These are phyloP conservation scores for Tulasnella calospora DNA, from an alignment of 768 basidiomycete genomes.

Conservation along the genomic window DNA sequence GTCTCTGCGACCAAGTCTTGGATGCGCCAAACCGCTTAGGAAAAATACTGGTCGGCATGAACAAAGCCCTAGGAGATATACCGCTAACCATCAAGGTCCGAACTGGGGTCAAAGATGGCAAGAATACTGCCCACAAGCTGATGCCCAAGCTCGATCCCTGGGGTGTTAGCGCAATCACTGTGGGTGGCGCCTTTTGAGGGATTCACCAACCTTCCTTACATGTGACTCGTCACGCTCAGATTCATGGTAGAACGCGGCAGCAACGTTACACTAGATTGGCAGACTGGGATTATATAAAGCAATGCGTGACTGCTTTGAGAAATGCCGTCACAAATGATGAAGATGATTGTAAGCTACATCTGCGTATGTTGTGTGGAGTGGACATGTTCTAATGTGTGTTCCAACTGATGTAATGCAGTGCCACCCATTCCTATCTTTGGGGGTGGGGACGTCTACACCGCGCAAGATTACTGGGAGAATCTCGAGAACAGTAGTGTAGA, in stretches of 20 bases:
- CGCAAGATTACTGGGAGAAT: constrained; percentile 71
- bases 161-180: constrained; percentile 53
- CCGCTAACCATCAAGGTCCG: constrained; percentile 90
- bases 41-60: constrained; percentile 88
- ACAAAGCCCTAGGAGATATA: constrained; percentile 78
- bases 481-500: constrained; percentile 81
- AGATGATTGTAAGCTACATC: constrained; percentile 54
- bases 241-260: constrained; percentile 93
- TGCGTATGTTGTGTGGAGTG: not conserved
- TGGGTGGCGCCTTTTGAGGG: constrained; percentile 32
- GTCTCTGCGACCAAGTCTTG: constrained; percentile 53
- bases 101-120: constrained; percentile 85
- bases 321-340: constrained; percentile 41
- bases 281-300: constrained; percentile 91
- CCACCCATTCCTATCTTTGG: constrained; percentile 91
- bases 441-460: constrained; percentile 91
- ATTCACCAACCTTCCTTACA: constrained; percentile 40
- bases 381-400: not conserved
- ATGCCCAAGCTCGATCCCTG: constrained; percentile 72
- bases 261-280: constrained; percentile 90
- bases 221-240: constrained; percentile 46
- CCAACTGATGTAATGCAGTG: constrained; percentile 38
- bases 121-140: constrained; percentile 82
- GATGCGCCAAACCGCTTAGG: constrained; percentile 78
- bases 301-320: constrained; percentile 78